Percentiles rank a stretch among this genome's conserved stretches.
Conservation (phyloP, 139 green algal species). For the Volvox reticuliferus region DNA sequence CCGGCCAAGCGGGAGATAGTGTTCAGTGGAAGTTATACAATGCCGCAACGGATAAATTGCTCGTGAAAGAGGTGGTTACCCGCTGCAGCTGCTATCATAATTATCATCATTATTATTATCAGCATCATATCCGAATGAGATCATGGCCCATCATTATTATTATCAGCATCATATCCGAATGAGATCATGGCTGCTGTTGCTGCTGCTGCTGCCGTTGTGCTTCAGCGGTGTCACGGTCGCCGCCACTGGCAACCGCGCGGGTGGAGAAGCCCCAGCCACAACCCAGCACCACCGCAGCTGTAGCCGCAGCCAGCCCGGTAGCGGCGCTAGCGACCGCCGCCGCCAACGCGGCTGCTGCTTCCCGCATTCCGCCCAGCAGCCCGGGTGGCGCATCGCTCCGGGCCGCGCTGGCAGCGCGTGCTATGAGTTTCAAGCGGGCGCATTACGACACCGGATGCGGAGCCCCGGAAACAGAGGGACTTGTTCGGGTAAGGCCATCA, state of each 20-base stretch:
- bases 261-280: not conserved
- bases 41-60: no score
- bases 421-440: constrained; percentile 46
- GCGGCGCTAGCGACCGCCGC: not conserved
- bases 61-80: no score
- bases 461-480: constrained; percentile 49
- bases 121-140: no score
- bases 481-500: constrained; percentile 33
- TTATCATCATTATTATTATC: no score
- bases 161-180: no score
- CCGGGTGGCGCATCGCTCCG: not conserved
- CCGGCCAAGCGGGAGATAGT: no score
- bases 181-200: no score
- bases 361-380: not conserved
- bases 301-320: not conserved
- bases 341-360: not conserved
- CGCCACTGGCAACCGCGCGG: not conserved
- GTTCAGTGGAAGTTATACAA: no score
- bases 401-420: not conserved
- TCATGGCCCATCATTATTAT: no score
- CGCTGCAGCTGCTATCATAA: no score
- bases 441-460: constrained; percentile 21
- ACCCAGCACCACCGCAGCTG: not conserved
- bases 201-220: no score
- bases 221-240: not conserved